Base-by-base conservation (phyloP, 2,329 filamentous ascomycete species). In the Metarhizium anisopliae region DNA sequence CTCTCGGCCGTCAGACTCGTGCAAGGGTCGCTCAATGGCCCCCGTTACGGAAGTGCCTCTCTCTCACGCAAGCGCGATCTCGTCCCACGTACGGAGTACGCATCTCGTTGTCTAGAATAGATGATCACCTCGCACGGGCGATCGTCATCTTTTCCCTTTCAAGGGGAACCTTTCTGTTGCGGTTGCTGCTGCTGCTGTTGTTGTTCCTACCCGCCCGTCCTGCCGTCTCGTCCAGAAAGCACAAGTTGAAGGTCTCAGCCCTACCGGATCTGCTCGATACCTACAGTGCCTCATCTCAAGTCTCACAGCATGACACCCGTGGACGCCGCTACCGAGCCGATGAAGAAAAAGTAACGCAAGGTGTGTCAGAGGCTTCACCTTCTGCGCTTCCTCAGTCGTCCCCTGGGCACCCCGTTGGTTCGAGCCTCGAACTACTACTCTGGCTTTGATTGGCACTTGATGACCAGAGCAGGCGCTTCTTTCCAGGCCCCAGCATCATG, bases 111-210 rank as follows among this genome's bases (percentile, higher is more conserved):
- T 38, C 40, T 38, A 6, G 38, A 20, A 30, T n/a, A 58, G 54
- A 58, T 58, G 49, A 54, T 54, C 55, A 58, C 57, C 54, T 58
- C 54, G 55, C 55, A 58, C 52, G 54, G 52, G 54, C 52, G 49
- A 56, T 56, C 38, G 55, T 53, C 54, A 53, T 25, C 50, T 51
- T 52, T 32, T 43, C 35, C 50, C 25, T 40, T 40, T 42, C 5
- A 25, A 25, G 25, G 25, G 25, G 25, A 25, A 25, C 50, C 25
- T 32, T 42, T 51, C 32, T 40, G 25, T 25, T 25, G 25, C 25
- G 25, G 25, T 25, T 25, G 25, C 25, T 25, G 25, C 25, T 25
- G 25, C 20, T 25, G 25, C 25, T 25, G 25, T 1, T 25, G 25
- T 25, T 25, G 25, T 40, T 42, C 32, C 53, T 38, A 47, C 29